These are phyloP conservation scores for Wickerhamomyces chaumierensis DNA, from an alignment of 805 yeast genomes.

Conservation along the genomic window DNA sequence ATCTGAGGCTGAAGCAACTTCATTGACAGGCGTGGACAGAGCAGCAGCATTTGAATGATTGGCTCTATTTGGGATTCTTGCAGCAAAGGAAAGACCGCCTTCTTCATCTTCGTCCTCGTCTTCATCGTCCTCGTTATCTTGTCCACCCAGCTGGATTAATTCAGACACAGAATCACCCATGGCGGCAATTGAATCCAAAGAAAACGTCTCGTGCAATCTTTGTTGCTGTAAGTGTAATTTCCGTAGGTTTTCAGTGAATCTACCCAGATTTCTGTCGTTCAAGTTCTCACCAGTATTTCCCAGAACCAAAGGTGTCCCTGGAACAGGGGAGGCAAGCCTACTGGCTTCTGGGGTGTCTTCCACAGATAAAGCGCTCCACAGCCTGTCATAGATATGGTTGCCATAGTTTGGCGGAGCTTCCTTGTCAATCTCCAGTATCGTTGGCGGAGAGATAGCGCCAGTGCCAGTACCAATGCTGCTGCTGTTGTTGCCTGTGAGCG, in stretches of 20 bases:
- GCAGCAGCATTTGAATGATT: conserved; percentile 9
- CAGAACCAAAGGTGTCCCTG: conserved; percentile 11
- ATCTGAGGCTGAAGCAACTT: conserved; percentile 16
- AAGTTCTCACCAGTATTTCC: conserved; percentile 12
- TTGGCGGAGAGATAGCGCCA: conserved; percentile 1
- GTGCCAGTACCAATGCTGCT: not conserved
- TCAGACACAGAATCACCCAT: no score
- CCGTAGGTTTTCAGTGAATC: conserved; percentile 40
- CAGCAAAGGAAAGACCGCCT: conserved; percentile 10
- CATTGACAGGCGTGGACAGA: conserved; percentile 17
- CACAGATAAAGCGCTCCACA: conserved; percentile 50
- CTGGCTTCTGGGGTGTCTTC: conserved; percentile 23
- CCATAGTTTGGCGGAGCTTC: conserved; percentile 84
- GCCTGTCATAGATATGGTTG: conserved; percentile 67
- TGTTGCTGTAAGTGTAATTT: conserved; percentile 39
- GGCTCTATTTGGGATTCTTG: conserved; percentile 1
- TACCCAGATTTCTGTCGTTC: conserved; percentile 19
- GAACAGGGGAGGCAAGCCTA: conserved; percentile 20
- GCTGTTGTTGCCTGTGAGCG: conserved; percentile 3
- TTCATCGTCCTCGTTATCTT: conserved; percentile 7
- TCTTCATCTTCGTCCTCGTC: conserved; percentile 16
- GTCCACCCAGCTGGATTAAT: no score
- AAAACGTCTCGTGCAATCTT: conserved; percentile 19
- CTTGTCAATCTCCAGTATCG: conserved; percentile 27
- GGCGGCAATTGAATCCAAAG: conserved; percentile 14